These are phyloP conservation scores for Agrocybe pediades DNA, from an alignment of 768 basidiomycete genomes.

Conservation along the genomic window DNA sequence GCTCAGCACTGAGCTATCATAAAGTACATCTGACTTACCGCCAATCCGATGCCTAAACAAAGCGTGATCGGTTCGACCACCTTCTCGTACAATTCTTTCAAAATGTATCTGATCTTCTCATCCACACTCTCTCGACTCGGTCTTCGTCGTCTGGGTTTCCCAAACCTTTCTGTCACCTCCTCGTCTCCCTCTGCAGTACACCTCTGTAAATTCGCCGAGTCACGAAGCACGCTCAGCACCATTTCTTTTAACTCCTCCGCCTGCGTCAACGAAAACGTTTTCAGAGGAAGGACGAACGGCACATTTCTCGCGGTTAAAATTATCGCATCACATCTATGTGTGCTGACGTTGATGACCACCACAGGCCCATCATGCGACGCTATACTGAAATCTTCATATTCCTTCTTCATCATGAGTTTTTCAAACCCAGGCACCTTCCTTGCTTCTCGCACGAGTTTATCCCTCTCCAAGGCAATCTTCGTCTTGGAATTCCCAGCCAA, in stretches of 20 bases:
- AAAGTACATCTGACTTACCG: neutral
- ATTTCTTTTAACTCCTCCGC: conserved; percentile 6
- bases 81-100: conserved; percentile 8
- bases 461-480: conserved; percentile 2
- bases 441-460: conserved; percentile 5
- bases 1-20: neutral
- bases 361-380: conserved; percentile 29
- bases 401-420: conserved; percentile 22
- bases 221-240: neutral
- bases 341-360: conserved; percentile 36
- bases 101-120: conserved; percentile 3
- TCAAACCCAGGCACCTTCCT: conserved; percentile 23
- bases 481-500: neutral
- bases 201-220: conserved; percentile 4
- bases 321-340: conserved; percentile 37
- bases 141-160: conserved; percentile 9
- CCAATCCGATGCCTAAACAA: neutral
- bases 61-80: conserved; percentile 2
- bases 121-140: neutral
- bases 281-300: conserved; percentile 13
- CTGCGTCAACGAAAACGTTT: conserved; percentile 6
- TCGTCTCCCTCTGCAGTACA: neutral
- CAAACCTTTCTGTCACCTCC: conserved; percentile 4
- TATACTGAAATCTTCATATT: conserved; percentile 16
- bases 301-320: conserved; percentile 15